Evolutionary conservation across 169 alveolate genomes (phyloP).

Genomic region (Toxoplasma gondii): DNA sequence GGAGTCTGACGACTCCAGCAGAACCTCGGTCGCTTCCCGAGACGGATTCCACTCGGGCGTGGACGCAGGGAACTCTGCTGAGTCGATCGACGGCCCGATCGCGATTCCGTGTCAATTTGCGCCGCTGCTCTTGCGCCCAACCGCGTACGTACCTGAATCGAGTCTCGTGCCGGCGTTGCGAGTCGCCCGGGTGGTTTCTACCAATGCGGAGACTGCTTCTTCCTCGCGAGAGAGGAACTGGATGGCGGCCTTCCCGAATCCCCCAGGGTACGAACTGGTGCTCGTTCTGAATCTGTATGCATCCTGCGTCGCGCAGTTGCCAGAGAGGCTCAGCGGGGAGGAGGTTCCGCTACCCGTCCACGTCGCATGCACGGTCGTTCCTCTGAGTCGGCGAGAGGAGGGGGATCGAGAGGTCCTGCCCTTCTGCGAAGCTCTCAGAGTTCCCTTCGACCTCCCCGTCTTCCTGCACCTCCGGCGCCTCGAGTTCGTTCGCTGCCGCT

Average conservation of each 20-base stretch:
- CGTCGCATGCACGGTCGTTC: neutral
- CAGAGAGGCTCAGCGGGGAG: neutral
- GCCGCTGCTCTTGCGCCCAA: neutral
- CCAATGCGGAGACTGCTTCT: too few relatives aligned
- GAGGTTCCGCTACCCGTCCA: neutral
- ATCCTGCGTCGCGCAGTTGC: neutral
- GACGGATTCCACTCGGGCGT: too few relatives aligned
- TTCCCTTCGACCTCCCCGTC: too few relatives aligned
- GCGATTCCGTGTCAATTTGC: neutral
- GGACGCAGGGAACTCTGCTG: too few relatives aligned
- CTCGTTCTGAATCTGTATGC: neutral
- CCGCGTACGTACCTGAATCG: too few relatives aligned
- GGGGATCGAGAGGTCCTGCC: neutral
- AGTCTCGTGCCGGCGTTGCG: too few relatives aligned
- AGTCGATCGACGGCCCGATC: neutral
- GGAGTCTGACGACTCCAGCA: neutral
- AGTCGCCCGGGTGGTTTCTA: too few relatives aligned
- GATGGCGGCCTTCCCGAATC: too few relatives aligned
- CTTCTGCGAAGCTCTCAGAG: neutral
- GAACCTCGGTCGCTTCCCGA: too few relatives aligned
- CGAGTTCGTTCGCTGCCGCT: too few relatives aligned
- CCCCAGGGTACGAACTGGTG: neutral
- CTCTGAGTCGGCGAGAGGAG: neutral
- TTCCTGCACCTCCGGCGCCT: too few relatives aligned
- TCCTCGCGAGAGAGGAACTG: too few relatives aligned